Base-by-base conservation (phyloP, 306 rosid species). In the Rosa chinensis region DNA sequence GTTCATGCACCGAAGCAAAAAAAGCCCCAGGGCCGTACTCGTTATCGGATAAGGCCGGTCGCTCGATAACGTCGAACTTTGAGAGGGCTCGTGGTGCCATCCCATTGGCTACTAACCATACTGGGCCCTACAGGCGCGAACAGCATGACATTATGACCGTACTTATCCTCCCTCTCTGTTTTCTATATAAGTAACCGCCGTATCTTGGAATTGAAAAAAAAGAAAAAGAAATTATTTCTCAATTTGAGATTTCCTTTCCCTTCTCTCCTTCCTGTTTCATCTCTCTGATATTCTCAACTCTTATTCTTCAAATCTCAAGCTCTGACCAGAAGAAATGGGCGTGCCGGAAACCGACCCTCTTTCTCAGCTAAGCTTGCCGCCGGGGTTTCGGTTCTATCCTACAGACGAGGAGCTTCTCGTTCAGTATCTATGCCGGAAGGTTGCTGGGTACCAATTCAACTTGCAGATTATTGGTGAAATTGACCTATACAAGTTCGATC, bases 391-490 rank as follows among this genome's bases (percentile, higher is more conserved):
- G 43, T 94, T 94, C 63, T 94, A 25, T 56, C 97, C 98, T 2
- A 94, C 97, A 0, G 98, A 94, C 23, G 98, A 94, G 71, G 98
- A 94, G 87, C 97, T 94, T 78, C 66, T 94, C 40, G 98, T 94
- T 71, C 97, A 94, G 67, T 94, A 94, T 47, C 86, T 94, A 1
- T 90, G 97, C 76, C 88, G 94, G 21, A 92, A 94, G 81, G 98
- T 94, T 20, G 98, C 98, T 8, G 98, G 98, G 2, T 89, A 92
- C 10, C 94, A 92, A 76, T 94, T 94, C 66, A 84, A 77, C 80
- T 84, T 92, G n/a, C 91, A 89, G 47, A 87, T 94, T 44, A 94
- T 94, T 43, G 97, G 84, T 8, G 98, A 94, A 43, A 72, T 94
- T n/a, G 97, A 94, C 70, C 82, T 94, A 58, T 94, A 94, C 87